Conservation (phyloP, 768 basidiomycete genomes). For the Myochromella boudieri region DNA sequence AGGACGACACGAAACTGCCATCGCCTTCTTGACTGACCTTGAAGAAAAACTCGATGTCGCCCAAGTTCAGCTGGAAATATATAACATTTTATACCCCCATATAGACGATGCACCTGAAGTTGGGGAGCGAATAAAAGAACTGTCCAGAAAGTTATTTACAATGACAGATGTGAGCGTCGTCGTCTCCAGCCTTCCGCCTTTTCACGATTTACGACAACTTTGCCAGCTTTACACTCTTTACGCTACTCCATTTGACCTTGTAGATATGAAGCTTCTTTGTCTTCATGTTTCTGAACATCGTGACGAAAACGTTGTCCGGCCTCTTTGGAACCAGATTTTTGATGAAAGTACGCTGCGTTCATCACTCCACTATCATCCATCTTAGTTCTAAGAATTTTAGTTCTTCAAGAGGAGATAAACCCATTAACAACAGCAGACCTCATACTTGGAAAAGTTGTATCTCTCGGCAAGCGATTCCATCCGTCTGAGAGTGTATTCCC, state of each 20-base stretch:
- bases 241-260: conserved; percentile 83
- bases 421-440: conserved; percentile 55
- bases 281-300: conserved; percentile 92
- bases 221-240: conserved; percentile 83
- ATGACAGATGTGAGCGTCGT: conserved; percentile 71
- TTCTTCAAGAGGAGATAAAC: conserved; percentile 57
- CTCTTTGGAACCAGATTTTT: conserved; percentile 89
- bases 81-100: conserved; percentile 62
- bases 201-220: conserved; percentile 38
- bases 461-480: conserved; percentile 83
- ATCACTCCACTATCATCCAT: not conserved
- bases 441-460: conserved; percentile 62
- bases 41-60: conserved; percentile 98
- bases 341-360: conserved; percentile 55
- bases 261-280: conserved; percentile 83
- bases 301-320: conserved; percentile 75
- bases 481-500: conserved; percentile 92
- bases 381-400: conserved; percentile 29
- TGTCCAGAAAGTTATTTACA: conserved; percentile 63
- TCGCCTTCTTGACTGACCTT: conserved; percentile 90
- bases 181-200: conserved; percentile 73
- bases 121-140: conserved; percentile 58
- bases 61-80: conserved; percentile 94
- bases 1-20: conserved; percentile 84
- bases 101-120: conserved; percentile 60